Evolutionary conservation across 169 alveolate genomes (phyloP).

Genomic region (Eimeria sp.): DNA sequence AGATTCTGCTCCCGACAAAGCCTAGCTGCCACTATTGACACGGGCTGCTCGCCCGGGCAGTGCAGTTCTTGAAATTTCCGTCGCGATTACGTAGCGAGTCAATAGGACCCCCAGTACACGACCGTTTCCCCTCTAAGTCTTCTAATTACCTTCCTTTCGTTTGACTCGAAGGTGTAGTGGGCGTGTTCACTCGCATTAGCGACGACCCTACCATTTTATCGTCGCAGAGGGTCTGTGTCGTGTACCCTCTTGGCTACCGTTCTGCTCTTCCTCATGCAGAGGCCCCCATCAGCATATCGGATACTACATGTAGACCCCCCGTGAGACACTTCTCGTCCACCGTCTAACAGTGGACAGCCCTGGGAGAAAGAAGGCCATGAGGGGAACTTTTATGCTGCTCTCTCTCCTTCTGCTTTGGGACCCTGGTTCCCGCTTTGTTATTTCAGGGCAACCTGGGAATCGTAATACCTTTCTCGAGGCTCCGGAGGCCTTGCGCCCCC

Average conservation of each 20-base stretch:
- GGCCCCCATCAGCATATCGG: neutral
- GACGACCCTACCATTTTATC: neutral
- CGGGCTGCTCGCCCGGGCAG: neutral
- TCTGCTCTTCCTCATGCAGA: slow-evolving; percentile 17
- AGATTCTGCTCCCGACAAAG: neutral
- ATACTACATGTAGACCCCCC: neutral
- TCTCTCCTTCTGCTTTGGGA: neutral
- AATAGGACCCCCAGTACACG: neutral
- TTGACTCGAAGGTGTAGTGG: neutral
- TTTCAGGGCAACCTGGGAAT: neutral
- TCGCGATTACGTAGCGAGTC: neutral
- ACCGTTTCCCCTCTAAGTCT: neutral
- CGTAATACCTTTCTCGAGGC: neutral
- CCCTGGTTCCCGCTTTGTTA: neutral
- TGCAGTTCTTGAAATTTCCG: neutral
- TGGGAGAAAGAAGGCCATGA: neutral
- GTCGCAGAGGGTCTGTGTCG: slow-evolving; percentile 18
- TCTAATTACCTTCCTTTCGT: neutral
- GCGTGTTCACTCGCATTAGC: neutral
- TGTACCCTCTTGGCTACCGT: neutral
- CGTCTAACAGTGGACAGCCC: neutral
- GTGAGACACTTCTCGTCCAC: neutral
- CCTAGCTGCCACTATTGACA: neutral
- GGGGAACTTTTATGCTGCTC: neutral
- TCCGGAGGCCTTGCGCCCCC: neutral